phyloP scores from a whole-genome alignment of 441 rosid species.

The Populus tomentosa region DNA sequence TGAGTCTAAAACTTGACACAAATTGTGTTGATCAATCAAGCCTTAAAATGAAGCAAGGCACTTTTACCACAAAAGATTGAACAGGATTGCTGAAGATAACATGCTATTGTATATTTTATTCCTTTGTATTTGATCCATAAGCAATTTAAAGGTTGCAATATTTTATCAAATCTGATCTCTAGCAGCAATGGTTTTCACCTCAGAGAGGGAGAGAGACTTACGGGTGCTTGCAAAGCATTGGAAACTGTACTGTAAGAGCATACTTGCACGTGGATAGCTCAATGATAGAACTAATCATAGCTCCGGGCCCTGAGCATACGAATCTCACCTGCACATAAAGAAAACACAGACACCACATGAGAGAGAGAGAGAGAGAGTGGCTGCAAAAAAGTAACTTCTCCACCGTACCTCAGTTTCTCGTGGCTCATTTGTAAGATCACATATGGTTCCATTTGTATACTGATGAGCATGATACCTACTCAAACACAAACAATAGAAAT shows the following conservation, averaged over 20 bases:
- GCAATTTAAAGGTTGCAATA: neutral
- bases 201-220: conserved; percentile 33
- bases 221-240: conserved; percentile 92
- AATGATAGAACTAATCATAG: conserved; percentile 82
- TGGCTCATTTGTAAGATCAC: conserved; percentile 83
- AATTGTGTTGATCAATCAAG: neutral
- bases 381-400: neutral
- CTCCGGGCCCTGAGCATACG: conserved; percentile 85
- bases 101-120: neutral
- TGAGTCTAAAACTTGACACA: neutral
- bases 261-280: conserved; percentile 96
- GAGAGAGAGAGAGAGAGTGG: neutral
- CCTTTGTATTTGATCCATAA: neutral
- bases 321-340: conserved; percentile 74
- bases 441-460: conserved; percentile 71
- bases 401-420: conserved; percentile 78
- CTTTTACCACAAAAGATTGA: too few relatives aligned
- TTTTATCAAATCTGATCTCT: neutral
- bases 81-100: neutral
- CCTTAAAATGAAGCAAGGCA: too few relatives aligned
- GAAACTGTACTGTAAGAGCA: conserved; percentile 75
- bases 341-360: neutral
- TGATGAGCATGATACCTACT: conserved; percentile 85
- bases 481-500: conserved; percentile 10
- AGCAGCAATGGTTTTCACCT: neutral